Evolutionary conservation across 2,329 filamentous ascomycete species (phyloP).

Genomic region (Plenodomus tracheiphilus): DNA sequence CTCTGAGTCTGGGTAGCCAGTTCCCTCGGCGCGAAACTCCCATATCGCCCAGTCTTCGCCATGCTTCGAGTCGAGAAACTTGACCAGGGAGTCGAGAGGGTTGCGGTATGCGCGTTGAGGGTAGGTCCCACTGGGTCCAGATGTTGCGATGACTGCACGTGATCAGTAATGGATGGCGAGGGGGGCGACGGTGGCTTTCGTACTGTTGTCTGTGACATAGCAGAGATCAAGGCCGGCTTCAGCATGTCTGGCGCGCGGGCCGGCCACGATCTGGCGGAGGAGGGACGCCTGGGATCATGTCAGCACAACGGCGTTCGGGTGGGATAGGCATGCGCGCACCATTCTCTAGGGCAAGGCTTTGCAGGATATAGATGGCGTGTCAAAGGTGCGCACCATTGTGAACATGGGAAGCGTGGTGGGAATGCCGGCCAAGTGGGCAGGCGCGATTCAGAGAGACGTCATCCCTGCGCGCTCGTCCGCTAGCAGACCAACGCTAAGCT

Average conservation of each 20-base stretch:
- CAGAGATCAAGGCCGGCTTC: constrained; percentile 92
- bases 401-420: background rate
- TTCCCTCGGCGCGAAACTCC: constrained; percentile 97
- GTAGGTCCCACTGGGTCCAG: constrained; percentile 85
- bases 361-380: background rate
- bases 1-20: constrained; percentile 88
- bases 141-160: constrained; percentile 66
- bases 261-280: constrained; percentile 87
- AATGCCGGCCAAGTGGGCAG: background rate
- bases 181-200: too few relatives aligned
- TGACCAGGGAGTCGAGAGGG: constrained; percentile 82
- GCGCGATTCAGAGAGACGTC: constrained; percentile 5
- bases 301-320: background rate
- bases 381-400: background rate
- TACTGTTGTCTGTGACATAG: constrained; percentile 84
- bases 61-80: constrained; percentile 86
- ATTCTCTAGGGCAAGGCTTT: background rate
- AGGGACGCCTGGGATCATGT: constrained; percentile 50
- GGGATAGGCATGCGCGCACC: background rate
- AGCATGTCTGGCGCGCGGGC: constrained; percentile 78
- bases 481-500: too few relatives aligned
- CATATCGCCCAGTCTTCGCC: constrained; percentile 84
- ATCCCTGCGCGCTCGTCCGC: too few relatives aligned
- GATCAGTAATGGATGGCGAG: constrained; percentile 37
- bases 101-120: constrained; percentile 93